Percentiles rank a stretch among this genome's conserved stretches.
phyloP scores from a whole-genome alignment of 2,329 filamentous ascomycete genomes.

The Diaporthe capsici region DNA sequence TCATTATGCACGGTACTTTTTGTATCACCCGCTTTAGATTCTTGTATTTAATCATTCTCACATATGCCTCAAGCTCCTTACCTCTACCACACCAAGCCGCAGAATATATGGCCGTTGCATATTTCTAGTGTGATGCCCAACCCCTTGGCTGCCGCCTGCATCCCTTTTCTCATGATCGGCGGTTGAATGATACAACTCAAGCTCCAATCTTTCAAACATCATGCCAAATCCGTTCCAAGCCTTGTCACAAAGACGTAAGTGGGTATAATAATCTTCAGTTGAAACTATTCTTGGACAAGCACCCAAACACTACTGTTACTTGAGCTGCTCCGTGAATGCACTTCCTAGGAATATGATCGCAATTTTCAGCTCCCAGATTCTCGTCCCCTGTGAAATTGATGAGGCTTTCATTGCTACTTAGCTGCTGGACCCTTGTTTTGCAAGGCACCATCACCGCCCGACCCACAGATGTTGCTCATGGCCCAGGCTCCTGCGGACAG shows the following conservation, averaged over 20 bases:
- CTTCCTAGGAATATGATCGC: background rate
- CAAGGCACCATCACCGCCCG: background rate
- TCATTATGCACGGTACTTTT: rapidly evolving
- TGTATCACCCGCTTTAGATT: background rate
- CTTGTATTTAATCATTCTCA: background rate
- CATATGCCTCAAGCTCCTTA: background rate
- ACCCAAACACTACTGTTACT: background rate
- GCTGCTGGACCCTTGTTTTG: background rate
- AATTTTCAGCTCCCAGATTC: background rate
- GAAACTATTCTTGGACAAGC: background rate
- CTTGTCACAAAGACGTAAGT: background rate
- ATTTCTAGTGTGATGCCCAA: background rate
- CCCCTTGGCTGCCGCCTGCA: rapidly evolving
- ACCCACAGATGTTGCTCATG: background rate
- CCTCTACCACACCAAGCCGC: background rate
- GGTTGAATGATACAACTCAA: too few species aligned
- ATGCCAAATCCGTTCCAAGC: background rate
- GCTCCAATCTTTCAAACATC: rapidly evolving
- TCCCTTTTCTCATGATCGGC: background rate
- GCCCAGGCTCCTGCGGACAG: background rate
- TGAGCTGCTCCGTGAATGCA: background rate
- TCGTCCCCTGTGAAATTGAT: background rate
- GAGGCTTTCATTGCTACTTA: background rate
- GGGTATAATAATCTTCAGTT: background rate
- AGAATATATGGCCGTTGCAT: background rate